phyloP scores from a whole-genome alignment of 2,329 filamentous ascomycete genomes.

The Paramyrothecium sp. region DNA sequence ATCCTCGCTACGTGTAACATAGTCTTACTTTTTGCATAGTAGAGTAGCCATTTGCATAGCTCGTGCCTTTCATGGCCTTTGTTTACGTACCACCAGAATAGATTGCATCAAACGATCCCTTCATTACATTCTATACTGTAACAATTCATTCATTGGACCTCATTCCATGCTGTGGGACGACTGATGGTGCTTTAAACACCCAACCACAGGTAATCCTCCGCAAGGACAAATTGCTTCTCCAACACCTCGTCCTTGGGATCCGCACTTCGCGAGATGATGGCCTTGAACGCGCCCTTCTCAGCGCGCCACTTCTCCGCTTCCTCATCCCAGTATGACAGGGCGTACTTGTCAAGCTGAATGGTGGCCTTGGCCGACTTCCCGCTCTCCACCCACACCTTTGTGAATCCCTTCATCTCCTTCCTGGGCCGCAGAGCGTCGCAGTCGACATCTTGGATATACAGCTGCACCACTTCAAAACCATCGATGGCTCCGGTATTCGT shows the following conservation, averaged over 20 bases:
- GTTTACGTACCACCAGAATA: too few relatives aligned
- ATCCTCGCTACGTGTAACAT: too few relatives aligned
- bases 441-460: neutral
- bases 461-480: slow-evolving; percentile 3
- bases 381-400: neutral
- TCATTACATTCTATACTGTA: too few relatives aligned
- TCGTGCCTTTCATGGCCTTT: too few relatives aligned
- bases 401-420: slow-evolving; percentile 4
- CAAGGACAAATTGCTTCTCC: neutral
- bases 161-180: too few relatives aligned
- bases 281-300: slow-evolving; percentile 2
- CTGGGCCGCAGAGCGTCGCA: neutral
- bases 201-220: neutral
- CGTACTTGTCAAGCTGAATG: slow-evolving; percentile 5
- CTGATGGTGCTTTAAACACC: neutral
- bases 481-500: slow-evolving; percentile 2
- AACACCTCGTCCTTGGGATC: slow-evolving; percentile 1
- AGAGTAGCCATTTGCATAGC: too few relatives aligned
- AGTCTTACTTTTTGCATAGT: too few relatives aligned
- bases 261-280: slow-evolving; percentile 2
- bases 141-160: too few relatives aligned
- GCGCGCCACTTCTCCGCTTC: slow-evolving; percentile 2
- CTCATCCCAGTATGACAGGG: slow-evolving; percentile 5
- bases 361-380: neutral
- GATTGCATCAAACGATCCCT: too few relatives aligned